Evolutionary conservation across 2,329 filamentous ascomycete genomes (phyloP).

Genomic region (Sordariomycetes sp.): DNA sequence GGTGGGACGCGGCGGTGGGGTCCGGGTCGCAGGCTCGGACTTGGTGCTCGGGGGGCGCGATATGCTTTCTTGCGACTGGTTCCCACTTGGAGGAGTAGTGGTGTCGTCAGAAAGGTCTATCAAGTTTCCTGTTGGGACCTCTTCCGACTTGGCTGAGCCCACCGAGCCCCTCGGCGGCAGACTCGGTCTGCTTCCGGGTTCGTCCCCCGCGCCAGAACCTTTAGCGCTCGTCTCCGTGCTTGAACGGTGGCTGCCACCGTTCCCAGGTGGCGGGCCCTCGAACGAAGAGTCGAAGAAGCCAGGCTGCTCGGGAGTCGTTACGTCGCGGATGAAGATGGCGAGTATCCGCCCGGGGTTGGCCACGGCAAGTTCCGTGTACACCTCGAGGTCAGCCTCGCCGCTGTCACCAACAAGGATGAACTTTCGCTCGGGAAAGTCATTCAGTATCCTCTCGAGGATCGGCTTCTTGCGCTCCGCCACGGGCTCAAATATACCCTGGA

Average conservation of each 20-base stretch:
- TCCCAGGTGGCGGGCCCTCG: slow-evolving; percentile 8
- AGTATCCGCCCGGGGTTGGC: slow-evolving; percentile 74
- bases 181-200: slow-evolving; percentile 14
- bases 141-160: slow-evolving; percentile 11
- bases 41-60: background rate
- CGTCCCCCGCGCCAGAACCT: slow-evolving; percentile 8
- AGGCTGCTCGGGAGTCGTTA: slow-evolving; percentile 64
- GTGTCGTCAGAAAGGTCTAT: slow-evolving; percentile 50
- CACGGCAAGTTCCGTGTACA: slow-evolving; percentile 87
- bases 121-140: slow-evolving; percentile 39
- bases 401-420: slow-evolving; percentile 94
- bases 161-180: slow-evolving; percentile 16
- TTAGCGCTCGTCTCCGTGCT: background rate
- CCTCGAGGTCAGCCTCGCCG: slow-evolving; percentile 91
- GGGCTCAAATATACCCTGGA: slow-evolving; percentile 96
- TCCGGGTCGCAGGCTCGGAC: slow-evolving; percentile 8
- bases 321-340: slow-evolving; percentile 88
- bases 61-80: background rate
- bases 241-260: background rate
- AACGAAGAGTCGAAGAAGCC: slow-evolving; percentile 66
- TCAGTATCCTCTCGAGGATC: slow-evolving; percentile 73
- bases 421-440: slow-evolving; percentile 75
- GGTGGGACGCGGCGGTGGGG: slow-evolving; percentile 42
- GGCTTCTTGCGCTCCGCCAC: slow-evolving; percentile 91
- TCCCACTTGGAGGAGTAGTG: background rate